Base-by-base conservation (phyloP, 116 monocot species). In the Papilionanthe hybrid region DNA sequence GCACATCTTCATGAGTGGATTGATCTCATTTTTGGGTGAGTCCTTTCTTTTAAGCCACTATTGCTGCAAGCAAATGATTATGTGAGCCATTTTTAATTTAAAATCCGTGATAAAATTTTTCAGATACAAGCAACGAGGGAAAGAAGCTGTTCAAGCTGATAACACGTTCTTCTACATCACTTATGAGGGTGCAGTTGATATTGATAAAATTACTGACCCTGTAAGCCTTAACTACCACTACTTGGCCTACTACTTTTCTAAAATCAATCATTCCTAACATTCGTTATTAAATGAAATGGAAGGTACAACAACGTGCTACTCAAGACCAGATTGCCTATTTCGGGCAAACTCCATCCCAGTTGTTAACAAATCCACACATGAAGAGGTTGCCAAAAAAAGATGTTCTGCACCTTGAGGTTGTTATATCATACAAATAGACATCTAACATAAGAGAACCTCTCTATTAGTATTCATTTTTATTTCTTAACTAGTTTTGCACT, bases 1-100 rank as follows among this genome's bases (percentile, higher is more conserved):
- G 89, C 89, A 58, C 98, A 98, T 92, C 85, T 98, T 79, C 89
- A 98, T 85, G 98, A 98, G 77, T 98, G 98, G 98, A 94, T 98
- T 57, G 98, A 98, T 77, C 89, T 98, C 42, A 93, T 94, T 87
- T 98, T 98, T 81, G 98, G 98, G 98, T 98, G 93, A 75, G 85
- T 72, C 49, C 10, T 27, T 23, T 65, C 10, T 27, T 1, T 65
- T 65, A 11, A 65, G 65, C 53, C 53, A 53, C 60, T 23, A 60
- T 60, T 60, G 60, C 22, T 60, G 20, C 25, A 60, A 22, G 17
- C 32, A 37, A 17, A 65, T 23, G 25, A 2, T 73, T 73, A 13
- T 20, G n/a, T 73, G 44, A 44, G 44, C 73, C 43, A 73, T 42
- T 73, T 20, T 73, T 23, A 60, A 37, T 44, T 44, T 73, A 22